Base-by-base conservation (phyloP, 352 stramenopile species). In the Phytopythium sindhum region DNA sequence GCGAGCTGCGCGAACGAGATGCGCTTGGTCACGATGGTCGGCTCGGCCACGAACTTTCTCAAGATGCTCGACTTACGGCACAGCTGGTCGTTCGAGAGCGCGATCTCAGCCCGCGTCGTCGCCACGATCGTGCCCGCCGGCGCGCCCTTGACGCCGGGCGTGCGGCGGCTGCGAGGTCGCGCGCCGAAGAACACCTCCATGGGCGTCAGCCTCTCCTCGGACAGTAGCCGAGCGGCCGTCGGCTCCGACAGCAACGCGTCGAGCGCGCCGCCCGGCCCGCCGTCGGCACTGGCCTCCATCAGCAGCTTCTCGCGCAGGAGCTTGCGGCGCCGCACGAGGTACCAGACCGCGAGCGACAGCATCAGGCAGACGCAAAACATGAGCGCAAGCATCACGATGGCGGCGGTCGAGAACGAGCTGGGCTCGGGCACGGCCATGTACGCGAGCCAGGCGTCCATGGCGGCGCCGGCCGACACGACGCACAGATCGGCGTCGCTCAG, bases 1-100 rank as follows among this genome's bases (percentile, higher is more conserved):
- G 81, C 84, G n/a, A 94, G 68, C 64, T 91, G 80, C 8, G 73
- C 73, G 56, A 90, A 90, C 7, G 81, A 82, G 53, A 93, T 90
- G 24, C 82, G 81, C 64, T 90, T 90, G 21, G 80, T 89, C 60
- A 93, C 73, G 60, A 93, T 75, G 7, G 72, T 70, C 21, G 84
- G 84, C 57, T 93, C 81, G 19, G 77, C 78, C 42, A 91, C 82
- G 53, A 93, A 93, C 2, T 62, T 73, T 8, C 76, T 68, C 31
- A 93, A 62, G 23, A 87, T 75, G 45, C 60, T 10, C 61, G 81
- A 91, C 62, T 79, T 79, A 41, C 66, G 63, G 56, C 80, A 90
- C 57, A 91, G 63, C 61, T 82, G 78, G 65, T 89, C 79, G 56
- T 91, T 91, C 23, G 83, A 90, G 26, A 86, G 66, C 65, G 61